A percentile compares a stretch with the other conserved stretches of the same genome.
Evolutionary conservation across 306 rosid species (phyloP).

Genomic region (Glycine latifolia): DNA sequence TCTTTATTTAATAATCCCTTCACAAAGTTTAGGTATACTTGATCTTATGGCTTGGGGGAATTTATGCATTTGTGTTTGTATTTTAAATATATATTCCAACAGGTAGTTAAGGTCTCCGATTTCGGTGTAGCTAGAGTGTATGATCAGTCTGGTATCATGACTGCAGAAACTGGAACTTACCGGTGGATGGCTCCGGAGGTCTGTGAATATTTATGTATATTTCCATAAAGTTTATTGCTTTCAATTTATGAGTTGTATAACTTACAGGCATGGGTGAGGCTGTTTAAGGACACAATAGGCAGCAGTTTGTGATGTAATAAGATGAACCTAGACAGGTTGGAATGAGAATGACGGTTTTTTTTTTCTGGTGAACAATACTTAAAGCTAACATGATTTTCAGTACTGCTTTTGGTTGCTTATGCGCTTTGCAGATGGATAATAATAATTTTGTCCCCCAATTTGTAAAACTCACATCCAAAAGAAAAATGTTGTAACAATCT

Average conservation of each 20-base stretch:
- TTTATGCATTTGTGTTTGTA: constrained; percentile 27
- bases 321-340: constrained; percentile 36
- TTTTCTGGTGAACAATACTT: constrained; percentile 3
- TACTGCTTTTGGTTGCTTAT: constrained; percentile 12
- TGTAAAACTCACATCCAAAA: neutral
- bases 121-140: constrained; percentile 89
- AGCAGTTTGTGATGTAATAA: constrained; percentile 37
- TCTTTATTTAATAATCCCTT: neutral
- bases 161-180: constrained; percentile 93
- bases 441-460: constrained; percentile 12
- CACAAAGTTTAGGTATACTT: constrained; percentile 29
- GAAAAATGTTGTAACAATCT: constrained; percentile 3
- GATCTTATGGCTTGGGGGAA: constrained; percentile 45
- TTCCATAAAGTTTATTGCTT: constrained; percentile 19
- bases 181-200: constrained; percentile 99
- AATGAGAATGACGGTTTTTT: constrained; percentile 8
- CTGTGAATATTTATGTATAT: constrained; percentile 39
- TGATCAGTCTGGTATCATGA: constrained; percentile 75
- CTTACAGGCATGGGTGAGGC: constrained; percentile 40
- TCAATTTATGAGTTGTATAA: constrained; percentile 26
- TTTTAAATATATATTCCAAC: constrained; percentile 35
- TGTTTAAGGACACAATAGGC: constrained; percentile 41
- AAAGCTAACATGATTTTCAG: constrained; percentile 8
- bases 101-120: constrained; percentile 88
- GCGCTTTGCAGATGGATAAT: constrained; percentile 11